Evolutionary conservation across 2,329 filamentous ascomycete genomes (phyloP).

Genomic region (Cadophora malorum): DNA sequence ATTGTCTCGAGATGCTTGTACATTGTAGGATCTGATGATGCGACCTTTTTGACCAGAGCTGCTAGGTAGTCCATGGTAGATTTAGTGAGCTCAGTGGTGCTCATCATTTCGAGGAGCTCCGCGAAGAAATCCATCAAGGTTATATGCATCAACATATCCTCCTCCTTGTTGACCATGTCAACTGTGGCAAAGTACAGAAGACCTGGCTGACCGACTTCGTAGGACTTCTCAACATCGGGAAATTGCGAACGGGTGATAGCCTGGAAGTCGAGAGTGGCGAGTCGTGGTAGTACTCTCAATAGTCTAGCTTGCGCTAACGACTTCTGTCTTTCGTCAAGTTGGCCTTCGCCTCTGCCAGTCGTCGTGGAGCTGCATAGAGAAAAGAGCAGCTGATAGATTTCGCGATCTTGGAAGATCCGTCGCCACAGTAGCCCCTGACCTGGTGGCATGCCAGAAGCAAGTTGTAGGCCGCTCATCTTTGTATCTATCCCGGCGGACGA

Average conservation of each 20-base stretch:
- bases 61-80: constrained; percentile 41
- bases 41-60: constrained; percentile 39
- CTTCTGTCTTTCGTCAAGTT: constrained; percentile 44
- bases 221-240: constrained; percentile 40
- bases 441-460: constrained; percentile 48
- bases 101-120: constrained; percentile 44
- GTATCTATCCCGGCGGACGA: constrained; percentile 36
- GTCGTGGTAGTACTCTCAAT: constrained; percentile 43
- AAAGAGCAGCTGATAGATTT: constrained; percentile 55
- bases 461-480: constrained; percentile 47
- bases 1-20: constrained; percentile 42
- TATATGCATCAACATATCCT: constrained; percentile 46
- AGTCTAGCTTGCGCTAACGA: constrained; percentile 46
- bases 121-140: constrained; percentile 45
- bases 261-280: constrained; percentile 42
- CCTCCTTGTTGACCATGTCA: constrained; percentile 45
- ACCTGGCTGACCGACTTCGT: constrained; percentile 36
- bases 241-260: constrained; percentile 40
- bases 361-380: constrained; percentile 46
- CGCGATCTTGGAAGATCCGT: constrained; percentile 55
- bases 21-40: constrained; percentile 37
- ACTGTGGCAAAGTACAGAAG: constrained; percentile 44
- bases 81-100: constrained; percentile 38
- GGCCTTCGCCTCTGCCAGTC: constrained; percentile 30
- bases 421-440: constrained; percentile 62